Evolutionary conservation across 73 alveolate genomes (phyloP).

Genomic region (Uronychia setigera): DNA sequence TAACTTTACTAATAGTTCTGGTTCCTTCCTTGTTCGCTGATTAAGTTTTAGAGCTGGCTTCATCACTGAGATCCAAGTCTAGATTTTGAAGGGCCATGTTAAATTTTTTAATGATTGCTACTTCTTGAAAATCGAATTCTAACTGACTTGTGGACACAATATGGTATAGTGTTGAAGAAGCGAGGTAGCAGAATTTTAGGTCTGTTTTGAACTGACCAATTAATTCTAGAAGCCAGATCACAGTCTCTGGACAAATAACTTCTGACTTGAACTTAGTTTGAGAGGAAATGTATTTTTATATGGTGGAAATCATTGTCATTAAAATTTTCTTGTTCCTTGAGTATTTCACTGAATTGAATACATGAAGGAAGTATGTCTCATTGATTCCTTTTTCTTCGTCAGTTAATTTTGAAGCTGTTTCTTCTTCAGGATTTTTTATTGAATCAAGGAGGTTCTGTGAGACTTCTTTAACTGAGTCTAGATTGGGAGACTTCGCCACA

Average conservation of each 20-base stretch:
- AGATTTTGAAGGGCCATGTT: constrained; percentile 12
- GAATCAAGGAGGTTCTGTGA: constrained; percentile 4
- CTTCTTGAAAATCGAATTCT: constrained; percentile 63
- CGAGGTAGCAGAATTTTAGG: constrained; percentile 36
- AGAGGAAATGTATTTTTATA: constrained; percentile 17
- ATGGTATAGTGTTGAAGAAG: constrained; percentile 30
- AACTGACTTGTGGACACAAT: constrained; percentile 53
- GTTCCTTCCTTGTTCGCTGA: no score
- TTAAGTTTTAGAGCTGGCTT: no score
- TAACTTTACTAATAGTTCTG: no score
- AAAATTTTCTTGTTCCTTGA: constrained; percentile 33
- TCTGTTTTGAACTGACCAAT: constrained; percentile 10
- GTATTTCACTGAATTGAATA: constrained; percentile 46
- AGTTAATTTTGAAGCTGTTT: neutral
- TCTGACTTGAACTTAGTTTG: constrained; percentile 24
- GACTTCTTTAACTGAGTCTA: constrained; percentile 26
- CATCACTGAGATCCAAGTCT: constrained; percentile 6
- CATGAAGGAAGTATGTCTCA: constrained; percentile 48
- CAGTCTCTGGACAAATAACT: constrained; percentile 64
- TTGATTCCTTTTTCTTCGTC: constrained; percentile 20
- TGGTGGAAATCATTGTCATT: constrained; percentile 17
- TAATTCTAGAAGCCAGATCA: constrained; percentile 59
- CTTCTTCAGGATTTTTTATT: neutral
- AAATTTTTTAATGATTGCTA: constrained; percentile 52
- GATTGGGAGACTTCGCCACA: constrained; percentile 51